Conservation (phyloP, 202 grass and related monocot genomes). For the Dendrocalamus latiflorus region DNA sequence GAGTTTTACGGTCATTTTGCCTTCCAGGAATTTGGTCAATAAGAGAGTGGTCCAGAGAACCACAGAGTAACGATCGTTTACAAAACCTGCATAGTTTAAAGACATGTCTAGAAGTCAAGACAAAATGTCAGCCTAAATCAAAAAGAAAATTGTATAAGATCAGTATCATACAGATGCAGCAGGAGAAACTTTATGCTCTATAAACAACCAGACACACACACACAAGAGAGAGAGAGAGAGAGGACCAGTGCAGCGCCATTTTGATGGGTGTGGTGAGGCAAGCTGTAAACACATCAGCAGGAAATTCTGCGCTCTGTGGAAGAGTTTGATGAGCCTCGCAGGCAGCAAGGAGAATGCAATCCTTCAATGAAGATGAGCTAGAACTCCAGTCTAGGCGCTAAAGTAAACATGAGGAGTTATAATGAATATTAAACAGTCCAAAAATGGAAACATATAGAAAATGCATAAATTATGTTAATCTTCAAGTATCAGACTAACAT, state of each 20-base stretch:
- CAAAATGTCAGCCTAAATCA: not conserved
- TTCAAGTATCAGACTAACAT: not conserved
- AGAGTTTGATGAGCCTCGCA: conserved; percentile 94
- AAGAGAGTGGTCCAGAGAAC: conserved; percentile 58
- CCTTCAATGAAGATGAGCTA: conserved; percentile 63
- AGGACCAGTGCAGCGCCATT: conserved; percentile 92
- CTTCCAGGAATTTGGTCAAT: conserved; percentile 88
- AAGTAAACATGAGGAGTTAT: conserved; percentile 6
- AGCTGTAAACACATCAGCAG: conserved; percentile 95
- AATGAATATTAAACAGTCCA: conserved; percentile 15
- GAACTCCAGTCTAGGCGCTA: conserved; percentile 70
- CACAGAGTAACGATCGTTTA: conserved; percentile 62
- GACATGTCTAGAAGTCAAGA: conserved; percentile 23
- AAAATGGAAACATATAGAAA: not conserved
- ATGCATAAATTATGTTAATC: not conserved
- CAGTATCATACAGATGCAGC: not conserved
- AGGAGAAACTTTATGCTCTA: not conserved
- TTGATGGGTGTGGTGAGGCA: conserved; percentile 97
- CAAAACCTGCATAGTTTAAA: conserved; percentile 65
- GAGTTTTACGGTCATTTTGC: conserved; percentile 96
- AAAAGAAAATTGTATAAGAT: not conserved
- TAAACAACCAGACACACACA: not conserved
- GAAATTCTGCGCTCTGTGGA: conserved; percentile 91
- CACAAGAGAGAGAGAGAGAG: not conserved
- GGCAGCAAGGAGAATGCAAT: conserved; percentile 97